Base-by-base conservation (phyloP, 1,284 basidiomycete genomes). In the Heliocybe sulcata region DNA sequence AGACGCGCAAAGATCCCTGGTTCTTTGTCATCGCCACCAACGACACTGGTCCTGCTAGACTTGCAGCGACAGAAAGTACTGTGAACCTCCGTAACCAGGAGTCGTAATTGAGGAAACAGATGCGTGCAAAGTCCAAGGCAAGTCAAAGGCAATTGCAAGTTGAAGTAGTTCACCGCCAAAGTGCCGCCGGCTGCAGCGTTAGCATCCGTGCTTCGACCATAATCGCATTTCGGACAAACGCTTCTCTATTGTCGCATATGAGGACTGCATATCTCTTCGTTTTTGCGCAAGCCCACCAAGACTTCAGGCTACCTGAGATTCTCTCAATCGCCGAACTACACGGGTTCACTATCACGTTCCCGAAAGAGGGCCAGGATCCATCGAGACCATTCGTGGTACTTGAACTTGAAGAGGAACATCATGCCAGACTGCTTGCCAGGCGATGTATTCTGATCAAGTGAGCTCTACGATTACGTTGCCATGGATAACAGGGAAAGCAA, bases 371-470 rank as follows among this genome's bases (percentile, higher is more conserved):
- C 49, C 69, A 71, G 57, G 80, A 87, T 68, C 69, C 76, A 31
- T 74, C 68, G n/a, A 73, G 83, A 50, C 91, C 92, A 0, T 90
- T 89, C 67, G 83, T 94, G 77, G 70, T 91, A 38, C 68, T 95
- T 27, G 76, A 78, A 26, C 71, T 96, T 1, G 80, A 84, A 26
- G 69, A 75, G 25, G 91, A 93, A 61, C 82, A 86, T 45, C 83
- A 95, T 59, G 92, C 89, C 0, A 70, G 76, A 54, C 67, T 80
- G n/a, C 73, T 99, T 20, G 85, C 91, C 0, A 75, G 79, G 58
- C 75, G 96, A 60, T 92, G 92, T 61, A 87, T 96, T 38, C 71
- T 94, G 48, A 79, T 98, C 64, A 92, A 89, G 89, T 94, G 56
- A 61, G 79, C 69, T 26, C n/a, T 53, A 29, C 29, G 16, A 45